Evolutionary conservation across 345 rosid species (phyloP).

Genomic region (Citrus trifoliata): DNA sequence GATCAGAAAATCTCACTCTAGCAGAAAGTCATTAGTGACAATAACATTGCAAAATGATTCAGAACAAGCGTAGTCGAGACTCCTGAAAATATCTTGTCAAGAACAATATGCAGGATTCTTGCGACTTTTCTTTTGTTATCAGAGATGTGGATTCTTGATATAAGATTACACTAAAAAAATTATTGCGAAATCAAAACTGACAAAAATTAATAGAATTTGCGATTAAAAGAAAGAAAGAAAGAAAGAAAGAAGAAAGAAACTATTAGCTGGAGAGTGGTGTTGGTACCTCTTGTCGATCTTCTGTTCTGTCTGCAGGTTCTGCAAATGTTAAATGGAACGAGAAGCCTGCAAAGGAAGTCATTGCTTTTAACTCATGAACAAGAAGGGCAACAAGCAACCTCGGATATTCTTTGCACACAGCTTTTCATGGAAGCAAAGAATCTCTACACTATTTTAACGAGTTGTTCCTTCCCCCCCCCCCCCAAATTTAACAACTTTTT

Average conservation of each 20-base stretch:
- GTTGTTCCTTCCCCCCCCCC: no score
- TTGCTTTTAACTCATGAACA: slow-evolving; percentile 5
- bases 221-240: neutral
- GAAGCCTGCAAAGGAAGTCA: slow-evolving; percentile 5
- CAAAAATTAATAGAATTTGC: neutral
- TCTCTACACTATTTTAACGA: neutral
- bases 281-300: slow-evolving; percentile 18
- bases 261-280: neutral
- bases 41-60: neutral
- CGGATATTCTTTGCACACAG: slow-evolving; percentile 14
- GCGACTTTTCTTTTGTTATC: neutral
- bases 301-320: slow-evolving; percentile 1
- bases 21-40: neutral
- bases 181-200: neutral
- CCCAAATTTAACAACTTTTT: neutral
- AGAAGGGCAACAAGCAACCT: slow-evolving; percentile 6
- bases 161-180: neutral
- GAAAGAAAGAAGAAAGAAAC: neutral
- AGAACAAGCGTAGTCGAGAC: no score
- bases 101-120: slow-evolving; percentile 3
- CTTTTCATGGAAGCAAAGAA: slow-evolving; percentile 38
- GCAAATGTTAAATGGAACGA: neutral
- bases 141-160: neutral
- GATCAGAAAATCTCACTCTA: slow-evolving; percentile 32
- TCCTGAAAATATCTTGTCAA: no score